Base-by-base conservation (phyloP, 495 filamentous ascomycete species). In the Neurospora sp. region DNA sequence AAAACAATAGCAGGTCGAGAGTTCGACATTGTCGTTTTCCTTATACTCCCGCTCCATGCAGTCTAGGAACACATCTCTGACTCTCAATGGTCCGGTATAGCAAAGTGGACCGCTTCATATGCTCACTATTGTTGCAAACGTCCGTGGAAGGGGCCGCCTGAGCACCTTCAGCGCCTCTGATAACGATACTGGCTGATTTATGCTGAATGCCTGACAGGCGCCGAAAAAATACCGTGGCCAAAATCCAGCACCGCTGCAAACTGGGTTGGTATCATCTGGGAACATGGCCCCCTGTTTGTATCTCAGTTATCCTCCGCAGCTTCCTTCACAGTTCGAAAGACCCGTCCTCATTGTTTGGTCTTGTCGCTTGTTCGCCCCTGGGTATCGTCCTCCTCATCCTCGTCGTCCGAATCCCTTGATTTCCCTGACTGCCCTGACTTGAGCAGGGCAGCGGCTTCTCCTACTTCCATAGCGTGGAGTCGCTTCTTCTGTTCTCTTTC, bases 381-480 rank as follows among this genome's bases (percentile, higher is more conserved):
- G 5, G 76, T 74, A 20, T 80, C 81, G 37, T 81, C 76, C 7
- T 77, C 79, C 27, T 79, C 77, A n/a, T 79, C 80, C 4, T 82
- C 81, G 27, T 79, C 78, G 4, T 83, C 82, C 0, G 73, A 71
- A n/a, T 78, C 78, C 14, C 76, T 73, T 10, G 66, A 38, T 41
- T 72, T 46, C 5, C 70, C n/a, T 18, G 59, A 37, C 20, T 76
- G 70, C 16, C 71, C 73, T 40, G 79, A 81, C 73, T 81, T 79
- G 27, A 79, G 73, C 27, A 89, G 76, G 8, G 84, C 86, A 12
- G 82, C 83, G 9, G 86, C 87, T 72, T 89, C 87, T 46, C 83
- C 84, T 18, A 83, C 78, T 75, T 89, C 87, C 86, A 89, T 89
- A 72, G 80, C 84, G 72, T 88, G 86, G 27, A 89, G 81, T 46